Evolutionary conservation across 2,329 filamentous ascomycete species (phyloP).

Genomic region (Claviceps maximensis): DNA sequence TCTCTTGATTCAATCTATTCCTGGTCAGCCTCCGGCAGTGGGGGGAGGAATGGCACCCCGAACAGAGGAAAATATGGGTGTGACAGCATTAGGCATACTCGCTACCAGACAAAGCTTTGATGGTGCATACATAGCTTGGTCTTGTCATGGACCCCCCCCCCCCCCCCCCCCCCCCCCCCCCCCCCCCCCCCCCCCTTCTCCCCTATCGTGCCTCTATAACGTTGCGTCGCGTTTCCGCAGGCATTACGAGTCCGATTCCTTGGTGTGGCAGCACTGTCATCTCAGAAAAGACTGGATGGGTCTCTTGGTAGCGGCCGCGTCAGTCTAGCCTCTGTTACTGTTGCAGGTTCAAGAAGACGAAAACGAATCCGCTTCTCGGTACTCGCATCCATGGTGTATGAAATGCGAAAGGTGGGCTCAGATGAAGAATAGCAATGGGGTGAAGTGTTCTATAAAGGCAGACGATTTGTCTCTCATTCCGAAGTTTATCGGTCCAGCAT

Average conservation of each 20-base stretch:
- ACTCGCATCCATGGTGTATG: not conserved
- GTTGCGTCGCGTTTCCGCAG: slow-evolving; percentile 1
- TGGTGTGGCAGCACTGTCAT: not conserved
- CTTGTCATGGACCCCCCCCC: not conserved
- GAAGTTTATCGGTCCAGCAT: not conserved
- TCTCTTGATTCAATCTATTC: not conserved
- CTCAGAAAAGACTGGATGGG: not conserved
- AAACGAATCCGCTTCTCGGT: not conserved
- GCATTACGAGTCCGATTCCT: slow-evolving; percentile 1
- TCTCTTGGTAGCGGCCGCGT: not conserved
- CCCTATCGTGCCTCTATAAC: not conserved
- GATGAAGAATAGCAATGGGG: not conserved
- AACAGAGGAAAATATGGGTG: not conserved
- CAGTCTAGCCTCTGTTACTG: not conserved
- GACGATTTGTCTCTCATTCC: not conserved
- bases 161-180: too few species aligned
- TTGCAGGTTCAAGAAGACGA: not conserved
- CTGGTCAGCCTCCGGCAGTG: not conserved
- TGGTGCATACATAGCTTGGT: not conserved
- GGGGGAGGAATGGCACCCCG: not conserved
- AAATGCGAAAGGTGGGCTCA: not conserved
- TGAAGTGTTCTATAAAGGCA: not conserved
- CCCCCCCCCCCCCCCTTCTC: too few species aligned
- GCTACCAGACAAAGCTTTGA: not conserved
- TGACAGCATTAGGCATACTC: not conserved